A percentile compares a stretch with the other conserved stretches of the same genome.
phyloP scores from a whole-genome alignment of 495 filamentous ascomycete genomes.

The Aspergillus nidulans region DNA sequence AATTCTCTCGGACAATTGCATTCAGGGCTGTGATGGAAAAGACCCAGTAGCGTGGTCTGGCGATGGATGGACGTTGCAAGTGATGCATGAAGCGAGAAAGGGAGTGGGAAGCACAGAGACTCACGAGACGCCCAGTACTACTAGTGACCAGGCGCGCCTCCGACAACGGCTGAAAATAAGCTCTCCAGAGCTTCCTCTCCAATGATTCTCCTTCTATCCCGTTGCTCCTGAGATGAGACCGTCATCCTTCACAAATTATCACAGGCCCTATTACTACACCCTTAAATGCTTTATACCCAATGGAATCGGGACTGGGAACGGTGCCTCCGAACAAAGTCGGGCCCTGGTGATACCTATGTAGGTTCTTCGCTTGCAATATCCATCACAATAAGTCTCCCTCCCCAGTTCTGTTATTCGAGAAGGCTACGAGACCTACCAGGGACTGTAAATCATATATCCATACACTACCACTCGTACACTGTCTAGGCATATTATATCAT shows the following conservation, averaged over 20 bases:
- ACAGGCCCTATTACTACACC: background rate
- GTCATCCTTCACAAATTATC: background rate
- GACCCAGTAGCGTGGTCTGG: background rate
- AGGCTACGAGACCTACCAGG: background rate
- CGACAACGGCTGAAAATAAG: constrained; percentile 17
- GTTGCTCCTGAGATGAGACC: background rate
- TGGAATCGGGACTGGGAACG: background rate
- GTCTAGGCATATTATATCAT: constrained; percentile 19
- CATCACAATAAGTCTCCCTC: background rate
- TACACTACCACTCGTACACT: constrained; percentile 2
- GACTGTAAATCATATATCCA: constrained; percentile 4
- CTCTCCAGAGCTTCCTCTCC: constrained; percentile 8
- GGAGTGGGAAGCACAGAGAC: background rate
- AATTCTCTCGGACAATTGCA: background rate
- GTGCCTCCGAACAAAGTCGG: background rate
- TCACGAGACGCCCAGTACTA: background rate
- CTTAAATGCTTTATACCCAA: too few species aligned
- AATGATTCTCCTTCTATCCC: constrained; percentile 4
- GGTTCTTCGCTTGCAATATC: background rate
- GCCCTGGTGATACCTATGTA: background rate
- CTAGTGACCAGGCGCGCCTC: constrained; percentile 9
- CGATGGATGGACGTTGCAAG: background rate
- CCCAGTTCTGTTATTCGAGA: background rate
- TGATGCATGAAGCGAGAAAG: background rate
- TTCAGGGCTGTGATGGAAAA: background rate